phyloP scores from a whole-genome alignment of 306 rosid genomes.

The Cucumis cinereus region DNA sequence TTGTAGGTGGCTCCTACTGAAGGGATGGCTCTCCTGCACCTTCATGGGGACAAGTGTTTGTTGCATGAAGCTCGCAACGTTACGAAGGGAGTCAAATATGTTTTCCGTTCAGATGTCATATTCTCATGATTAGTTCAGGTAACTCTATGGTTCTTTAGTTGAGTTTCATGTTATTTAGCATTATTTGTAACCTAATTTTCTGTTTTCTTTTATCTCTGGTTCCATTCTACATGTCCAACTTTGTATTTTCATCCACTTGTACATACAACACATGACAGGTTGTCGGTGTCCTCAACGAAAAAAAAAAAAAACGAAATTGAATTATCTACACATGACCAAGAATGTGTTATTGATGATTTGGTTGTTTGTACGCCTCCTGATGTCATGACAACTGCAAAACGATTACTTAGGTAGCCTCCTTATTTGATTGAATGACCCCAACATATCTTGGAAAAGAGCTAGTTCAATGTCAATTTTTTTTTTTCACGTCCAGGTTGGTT shows the following conservation, averaged over 20 bases:
- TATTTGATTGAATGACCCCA: background rate
- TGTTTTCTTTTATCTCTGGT: background rate
- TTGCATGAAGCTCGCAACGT: slow-evolving; percentile 92
- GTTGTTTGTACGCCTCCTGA: background rate
- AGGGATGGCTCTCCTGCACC: slow-evolving; percentile 88
- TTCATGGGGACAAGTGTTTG: slow-evolving; percentile 84
- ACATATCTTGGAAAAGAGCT: background rate
- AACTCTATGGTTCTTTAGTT: background rate
- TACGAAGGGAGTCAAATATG: slow-evolving; percentile 65
- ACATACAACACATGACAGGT: background rate
- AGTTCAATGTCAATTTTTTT: background rate
- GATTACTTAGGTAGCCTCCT: background rate
- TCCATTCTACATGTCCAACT: background rate
- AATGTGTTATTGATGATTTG: background rate
- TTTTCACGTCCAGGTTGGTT: background rate
- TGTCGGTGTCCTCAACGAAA: background rate
- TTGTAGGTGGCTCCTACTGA: slow-evolving; percentile 67
- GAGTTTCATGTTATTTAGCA: background rate
- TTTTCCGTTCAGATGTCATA: slow-evolving; percentile 72
- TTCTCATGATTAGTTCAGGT: slow-evolving; percentile 28
- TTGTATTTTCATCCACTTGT: background rate
- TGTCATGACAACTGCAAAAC: background rate
- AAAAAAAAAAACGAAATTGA: background rate
- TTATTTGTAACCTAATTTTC: background rate
- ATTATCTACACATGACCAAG: too few relatives aligned